phyloP scores from a whole-genome alignment of 257 asterid species.

The Solanum ahanhuiri region DNA sequence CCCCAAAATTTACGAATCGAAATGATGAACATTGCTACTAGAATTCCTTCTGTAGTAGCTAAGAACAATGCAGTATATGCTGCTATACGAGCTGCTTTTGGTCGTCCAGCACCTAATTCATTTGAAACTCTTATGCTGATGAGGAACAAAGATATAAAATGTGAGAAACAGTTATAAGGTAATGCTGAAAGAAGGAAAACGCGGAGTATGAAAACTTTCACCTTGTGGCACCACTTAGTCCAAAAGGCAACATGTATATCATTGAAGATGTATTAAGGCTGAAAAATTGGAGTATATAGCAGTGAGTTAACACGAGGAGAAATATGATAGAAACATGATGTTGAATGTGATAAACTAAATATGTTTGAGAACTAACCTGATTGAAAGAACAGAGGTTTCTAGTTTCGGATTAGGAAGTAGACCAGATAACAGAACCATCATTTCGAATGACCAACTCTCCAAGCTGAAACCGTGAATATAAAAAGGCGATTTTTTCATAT shows the following conservation, averaged over 20 bases:
- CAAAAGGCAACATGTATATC: constrained; percentile 68
- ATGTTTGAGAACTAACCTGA: constrained; percentile 19
- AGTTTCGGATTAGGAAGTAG: constrained; percentile 62
- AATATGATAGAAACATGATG: background rate
- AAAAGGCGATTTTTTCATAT: background rate
- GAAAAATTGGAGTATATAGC: background rate
- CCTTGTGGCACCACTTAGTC: constrained; percentile 68
- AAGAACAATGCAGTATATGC: constrained; percentile 33
- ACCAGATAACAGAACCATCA: constrained; percentile 69
- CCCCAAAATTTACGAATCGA: constrained; percentile 53
- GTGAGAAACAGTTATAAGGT: background rate
- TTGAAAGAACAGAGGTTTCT: constrained; percentile 69
- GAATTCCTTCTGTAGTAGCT: constrained; percentile 36
- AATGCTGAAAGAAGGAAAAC: background rate
- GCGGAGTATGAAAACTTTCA: background rate
- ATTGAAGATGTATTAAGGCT: constrained; percentile 48
- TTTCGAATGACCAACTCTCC: constrained; percentile 72
- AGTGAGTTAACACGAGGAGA: background rate
- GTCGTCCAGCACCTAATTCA: constrained; percentile 58
- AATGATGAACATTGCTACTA: constrained; percentile 34
- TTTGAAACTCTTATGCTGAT: constrained; percentile 52
- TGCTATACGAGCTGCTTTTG: constrained; percentile 47
- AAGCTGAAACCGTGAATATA: constrained; percentile 21
- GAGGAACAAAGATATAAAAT: background rate
- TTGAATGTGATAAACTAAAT: background rate